phyloP scores from a whole-genome alignment of 768 basidiomycete genomes.

The Kwoniella mangroviensis region DNA sequence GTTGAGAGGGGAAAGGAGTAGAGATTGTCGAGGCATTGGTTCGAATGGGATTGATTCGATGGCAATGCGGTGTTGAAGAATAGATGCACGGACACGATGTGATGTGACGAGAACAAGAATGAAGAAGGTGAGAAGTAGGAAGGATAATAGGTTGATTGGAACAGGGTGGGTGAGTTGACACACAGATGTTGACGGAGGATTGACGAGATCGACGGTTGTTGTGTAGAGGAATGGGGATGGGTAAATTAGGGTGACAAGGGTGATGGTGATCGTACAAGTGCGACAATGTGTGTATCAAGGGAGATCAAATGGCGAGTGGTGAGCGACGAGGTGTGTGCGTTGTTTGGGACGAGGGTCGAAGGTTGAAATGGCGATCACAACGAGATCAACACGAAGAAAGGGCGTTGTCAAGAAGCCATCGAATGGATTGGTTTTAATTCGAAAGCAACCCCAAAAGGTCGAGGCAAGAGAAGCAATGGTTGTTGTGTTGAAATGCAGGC shows the following conservation, averaged over 20 bases:
- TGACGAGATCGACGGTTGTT: slow-evolving; percentile 1
- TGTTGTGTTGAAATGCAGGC: not conserved
- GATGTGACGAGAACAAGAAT: not conserved
- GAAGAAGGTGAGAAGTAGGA: not conserved
- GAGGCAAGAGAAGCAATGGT: not conserved
- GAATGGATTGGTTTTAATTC: not conserved
- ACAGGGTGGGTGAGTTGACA: not conserved
- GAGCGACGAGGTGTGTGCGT: slow-evolving; percentile 5
- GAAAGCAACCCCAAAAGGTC: not conserved
- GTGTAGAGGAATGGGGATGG: too few relatives aligned
- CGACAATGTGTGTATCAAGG: not conserved
- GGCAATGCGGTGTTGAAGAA: slow-evolving; percentile 6
- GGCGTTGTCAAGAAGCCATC: slow-evolving; percentile 8
- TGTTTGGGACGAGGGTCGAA: not conserved
- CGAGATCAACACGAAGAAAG: not conserved
- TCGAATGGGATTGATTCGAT: not conserved
- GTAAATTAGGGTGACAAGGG: not conserved
- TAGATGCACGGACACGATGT: not conserved
- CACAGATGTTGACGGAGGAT: not conserved
- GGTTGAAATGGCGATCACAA: slow-evolving; percentile 4
- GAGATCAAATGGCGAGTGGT: not conserved
- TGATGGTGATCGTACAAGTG: not conserved
- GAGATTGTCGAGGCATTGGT: not conserved
- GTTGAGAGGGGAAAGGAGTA: not conserved
- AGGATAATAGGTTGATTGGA: not conserved